These are phyloP conservation scores for Calonectria crousiana DNA, from an alignment of 2,329 filamentous ascomycete species.

Conservation along the genomic window DNA sequence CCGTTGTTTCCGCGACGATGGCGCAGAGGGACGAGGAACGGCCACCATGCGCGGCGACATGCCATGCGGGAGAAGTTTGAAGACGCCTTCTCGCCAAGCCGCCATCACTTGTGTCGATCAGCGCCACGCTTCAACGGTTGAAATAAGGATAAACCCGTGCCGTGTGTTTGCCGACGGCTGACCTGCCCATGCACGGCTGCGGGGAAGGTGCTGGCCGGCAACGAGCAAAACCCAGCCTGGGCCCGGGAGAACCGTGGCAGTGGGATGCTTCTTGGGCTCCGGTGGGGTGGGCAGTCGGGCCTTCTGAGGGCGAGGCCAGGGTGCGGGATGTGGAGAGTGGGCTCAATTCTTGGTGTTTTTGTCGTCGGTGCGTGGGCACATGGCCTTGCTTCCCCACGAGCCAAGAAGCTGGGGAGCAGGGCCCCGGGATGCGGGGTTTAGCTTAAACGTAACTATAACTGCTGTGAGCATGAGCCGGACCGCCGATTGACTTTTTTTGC, in stretches of 20 bases:
- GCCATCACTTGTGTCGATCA: background rate
- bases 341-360: background rate
- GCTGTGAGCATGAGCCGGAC: background rate
- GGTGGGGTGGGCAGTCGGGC: conserved; percentile 18
- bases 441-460: conserved; percentile 4
- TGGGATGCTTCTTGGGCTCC: conserved; percentile 12
- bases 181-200: background rate
- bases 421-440: conserved; percentile 8
- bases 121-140: background rate
- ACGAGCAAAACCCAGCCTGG: background rate
- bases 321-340: background rate
- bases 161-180: background rate
- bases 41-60: background rate
- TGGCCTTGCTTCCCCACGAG: background rate
- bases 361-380: background rate
- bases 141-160: conserved; percentile 15
- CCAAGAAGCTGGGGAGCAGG: conserved; percentile 10
- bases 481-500: background rate
- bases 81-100: background rate
- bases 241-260: background rate
- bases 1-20: background rate
- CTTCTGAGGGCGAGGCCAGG: conserved; percentile 9
- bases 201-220: background rate
- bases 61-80: background rate
- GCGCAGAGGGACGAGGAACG: background rate